Base-by-base conservation (phyloP, 768 basidiomycete genomes). In the Postia placenta region DNA sequence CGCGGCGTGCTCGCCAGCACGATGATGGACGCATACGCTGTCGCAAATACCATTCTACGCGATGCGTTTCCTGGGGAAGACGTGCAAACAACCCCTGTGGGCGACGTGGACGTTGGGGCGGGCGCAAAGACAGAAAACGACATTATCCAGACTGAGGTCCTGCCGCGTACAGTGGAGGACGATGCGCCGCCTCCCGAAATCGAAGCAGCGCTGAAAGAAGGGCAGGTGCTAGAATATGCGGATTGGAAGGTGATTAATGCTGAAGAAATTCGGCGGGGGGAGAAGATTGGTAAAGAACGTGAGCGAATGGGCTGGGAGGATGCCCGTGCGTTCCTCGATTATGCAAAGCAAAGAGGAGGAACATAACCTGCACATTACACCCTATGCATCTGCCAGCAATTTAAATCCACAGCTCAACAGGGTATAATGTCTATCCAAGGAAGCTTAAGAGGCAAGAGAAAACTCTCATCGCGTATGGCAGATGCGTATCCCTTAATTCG, bases 1-100 rank as follows among this genome's bases (percentile, higher is more conserved):
- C 84, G 80, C 45, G 94, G 94, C 9, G 93, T 98, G 11, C 74
- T 98, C 39, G 93, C 92, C 1, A 75, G 84, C 2, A 96, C 96
- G 27, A 92, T 99, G 92, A 81, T 91, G 66, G 78, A 96, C 61
- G 89, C 94, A 19, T 92, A 92, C 61, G 74, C 76, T 2, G 81
- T 90, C 2, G 85, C 89, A 2, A 81, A 87, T 33, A 69, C 75
- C 0, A 78, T 97, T 45, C 53, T 92, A 1, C 66, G 69, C 1
- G 92, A 94, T 57, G 73, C 75, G 15, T 61, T 66, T 35, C 49
- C 60, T 0, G 42, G 42, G 5, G 52, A 48, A 35, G 54, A 22
- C 30, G 51, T 38, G 39, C 26, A 26, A 42, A 53, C 47, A 14
- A 47, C 35, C 41, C 47, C 54, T 4, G 14, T 40, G 15, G 50